A percentile compares a stretch with the other conserved stretches of the same genome.
Evolutionary conservation across 2,329 filamentous ascomycete species (phyloP).

Genomic region (Thielaviopsis punctulata): DNA sequence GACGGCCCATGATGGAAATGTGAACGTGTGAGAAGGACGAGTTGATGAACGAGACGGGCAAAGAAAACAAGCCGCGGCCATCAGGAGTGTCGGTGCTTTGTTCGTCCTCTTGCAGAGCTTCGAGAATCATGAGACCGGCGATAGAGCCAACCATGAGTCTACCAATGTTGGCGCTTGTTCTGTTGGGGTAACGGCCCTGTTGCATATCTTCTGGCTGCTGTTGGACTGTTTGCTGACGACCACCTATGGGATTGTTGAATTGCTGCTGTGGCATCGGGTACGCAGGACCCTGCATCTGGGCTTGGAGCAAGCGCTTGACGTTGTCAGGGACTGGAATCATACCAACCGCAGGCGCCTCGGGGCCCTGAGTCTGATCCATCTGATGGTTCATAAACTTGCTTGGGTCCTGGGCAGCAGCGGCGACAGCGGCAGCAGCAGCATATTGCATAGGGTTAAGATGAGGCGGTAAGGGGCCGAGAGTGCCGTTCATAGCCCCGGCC

Average conservation of each 20-base stretch:
- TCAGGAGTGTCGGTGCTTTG: conserved; percentile 44
- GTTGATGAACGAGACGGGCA: conserved; percentile 42
- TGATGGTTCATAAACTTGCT: conserved; percentile 24
- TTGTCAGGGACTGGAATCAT: conserved; percentile 51
- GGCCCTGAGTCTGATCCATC: conserved; percentile 27
- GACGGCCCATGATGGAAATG: conserved; percentile 37
- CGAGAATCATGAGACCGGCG: conserved; percentile 79
- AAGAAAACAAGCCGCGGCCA: conserved; percentile 47
- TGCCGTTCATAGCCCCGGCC: conserved; percentile 51
- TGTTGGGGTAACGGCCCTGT: conserved; percentile 34
- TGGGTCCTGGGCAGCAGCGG: conserved; percentile 15
- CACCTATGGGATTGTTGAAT: conserved; percentile 28
- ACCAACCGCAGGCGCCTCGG: conserved; percentile 29
- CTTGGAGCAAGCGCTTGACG: conserved; percentile 44
- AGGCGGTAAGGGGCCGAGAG: conserved; percentile 36
- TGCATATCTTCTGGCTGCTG: conserved; percentile 29
- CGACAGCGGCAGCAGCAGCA: conserved; percentile 13
- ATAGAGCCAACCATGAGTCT: conserved; percentile 90
- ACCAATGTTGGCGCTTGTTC: conserved; percentile 36
- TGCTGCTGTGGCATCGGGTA: conserved; percentile 33
- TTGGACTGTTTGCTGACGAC: conserved; percentile 40
- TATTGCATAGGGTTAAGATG: conserved; percentile 37
- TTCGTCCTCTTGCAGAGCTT: conserved; percentile 56
- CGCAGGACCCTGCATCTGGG: conserved; percentile 37
- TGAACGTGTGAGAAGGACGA: conserved; percentile 30